Evolutionary conservation across 2,329 filamentous ascomycete genomes (phyloP), one percentile per base, ranked within the genome.

Genomic region (Colletotrichum echinochloae): DNA sequence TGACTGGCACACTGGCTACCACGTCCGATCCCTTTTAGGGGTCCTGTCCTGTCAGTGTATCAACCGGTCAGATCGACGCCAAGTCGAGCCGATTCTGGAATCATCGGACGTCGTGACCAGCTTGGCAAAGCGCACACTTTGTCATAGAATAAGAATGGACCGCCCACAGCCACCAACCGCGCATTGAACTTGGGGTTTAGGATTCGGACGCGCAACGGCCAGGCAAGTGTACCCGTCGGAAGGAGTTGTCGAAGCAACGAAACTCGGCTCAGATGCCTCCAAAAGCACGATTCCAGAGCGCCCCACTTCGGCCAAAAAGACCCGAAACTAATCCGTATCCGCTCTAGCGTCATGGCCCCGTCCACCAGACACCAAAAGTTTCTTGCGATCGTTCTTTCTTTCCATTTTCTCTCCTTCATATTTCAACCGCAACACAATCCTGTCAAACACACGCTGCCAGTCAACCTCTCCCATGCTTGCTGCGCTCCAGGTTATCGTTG

Each of bases 391-490:
- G 46, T 57, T 37, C 55, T 7, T 16, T 28, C 30, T 52, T 51
- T 8, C 2, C 35, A 18, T 30, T 48, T 28, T 37, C 28, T 60
- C 20, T 44, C 51, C 60, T 65, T 61, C n/a, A 69, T 39, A 71
- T 71, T 71, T 67, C 64, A 66, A 54, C 49, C 60, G 69, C 60
- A 71, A 71, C 65, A 57, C 60, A 39, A 71, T 71, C 69, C 69
- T 71, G 65, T 70, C 65, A 56, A 56, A 65, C 23, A 60, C 46
- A 64, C 33, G 65, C 69, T 70, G 66, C 66, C 33, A 33, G 28
- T 37, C 41, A 56, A 71, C 52, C 37, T 57, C 39, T 65, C 20
- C 44, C 57, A 70, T 70, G 64, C 65, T 70, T 56, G 65, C 66
- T 39, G 69, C 69, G 65, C 6, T 48, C 54, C 60, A 71, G 60